A percentile compares a stretch with the other conserved stretches of the same genome.
phyloP scores from a whole-genome alignment of 2,329 filamentous ascomycete genomes.

The Aspergillus sp. region DNA sequence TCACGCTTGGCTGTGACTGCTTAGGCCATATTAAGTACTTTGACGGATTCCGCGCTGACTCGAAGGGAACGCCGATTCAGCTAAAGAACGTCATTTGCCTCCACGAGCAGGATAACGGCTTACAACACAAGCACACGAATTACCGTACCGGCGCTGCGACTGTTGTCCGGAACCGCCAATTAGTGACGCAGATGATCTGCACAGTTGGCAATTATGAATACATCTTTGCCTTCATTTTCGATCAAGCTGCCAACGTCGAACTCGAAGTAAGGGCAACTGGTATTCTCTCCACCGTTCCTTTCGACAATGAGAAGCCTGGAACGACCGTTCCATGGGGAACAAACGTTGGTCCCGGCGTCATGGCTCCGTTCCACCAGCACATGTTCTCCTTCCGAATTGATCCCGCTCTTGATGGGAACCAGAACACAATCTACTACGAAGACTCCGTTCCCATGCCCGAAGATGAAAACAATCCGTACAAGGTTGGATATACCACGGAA shows the following conservation, averaged over 20 bases:
- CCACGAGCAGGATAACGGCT: constrained; percentile 64
- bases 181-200: constrained; percentile 64
- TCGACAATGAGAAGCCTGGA: constrained; percentile 51
- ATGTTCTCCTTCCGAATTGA: constrained; percentile 64
- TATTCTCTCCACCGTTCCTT: constrained; percentile 60
- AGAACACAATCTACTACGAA: constrained; percentile 50
- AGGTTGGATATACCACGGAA: constrained; percentile 55
- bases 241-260: constrained; percentile 60
- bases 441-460: constrained; percentile 48
- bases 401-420: constrained; percentile 52
- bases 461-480: constrained; percentile 53
- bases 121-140: constrained; percentile 68
- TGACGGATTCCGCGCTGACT: constrained; percentile 51
- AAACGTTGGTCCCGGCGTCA: constrained; percentile 61
- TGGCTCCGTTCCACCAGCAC: constrained; percentile 68
- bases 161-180: constrained; percentile 57
- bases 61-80: constrained; percentile 51
- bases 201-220: constrained; percentile 70
- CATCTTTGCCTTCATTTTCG: constrained; percentile 65
- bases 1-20: constrained; percentile 65
- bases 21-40: constrained; percentile 65
- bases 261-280: constrained; percentile 66
- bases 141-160: constrained; percentile 60
- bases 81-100: constrained; percentile 63
- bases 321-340: constrained; percentile 61